Base-by-base conservation (phyloP, 106 monocot species). In the Dendrobium officinale region DNA sequence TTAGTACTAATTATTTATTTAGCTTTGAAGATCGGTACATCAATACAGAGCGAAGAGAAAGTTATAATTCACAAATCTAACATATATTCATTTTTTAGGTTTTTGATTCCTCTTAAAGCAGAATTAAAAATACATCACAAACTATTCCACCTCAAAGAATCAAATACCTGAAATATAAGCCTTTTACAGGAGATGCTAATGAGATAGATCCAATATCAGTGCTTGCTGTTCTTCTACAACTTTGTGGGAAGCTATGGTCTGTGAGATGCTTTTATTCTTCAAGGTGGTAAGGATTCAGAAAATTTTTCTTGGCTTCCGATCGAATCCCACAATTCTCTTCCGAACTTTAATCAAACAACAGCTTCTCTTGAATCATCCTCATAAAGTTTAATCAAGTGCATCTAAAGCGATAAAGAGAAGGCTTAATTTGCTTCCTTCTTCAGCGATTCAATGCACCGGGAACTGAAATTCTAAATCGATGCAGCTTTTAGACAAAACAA, bases 111-210 rank as follows among this genome's bases (percentile, higher is more conserved):
- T 2, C 51, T 51, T n/a, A 22, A 66, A 1, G 1, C n/a, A 66
- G 24, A 66, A 26, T 22, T 22, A 66, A 22, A 61, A 61, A 66
- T 26, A 24, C 26, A 22, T 66, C 64, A 66, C 64, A 66, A 66
- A 22, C 4, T 22, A 66, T 22, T 22, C 64, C 20, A 9, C 6
- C 20, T 9, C 64, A 66, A 51, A 61, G 61, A 61, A 7, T 15
- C 70, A 70, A 70, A 37, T 31, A 70, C 70, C 70, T 31, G 70
- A 70, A 70, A 70, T 70, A 11, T 70, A 70, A 37, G 37, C 61
- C 13, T 33, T 13, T 37, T 70, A 6, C 70, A 70, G 70, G 13
- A 70, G 70, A 13, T 70, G 7, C 70, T 37, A 9, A 37, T 70
- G 15, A 70, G 5, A 70, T 37, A 70, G 15, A 27, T 31, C 70